Conservation (phyloP, 192 early-diverging fungal genomes). For the Rhizophagus sp. region DNA sequence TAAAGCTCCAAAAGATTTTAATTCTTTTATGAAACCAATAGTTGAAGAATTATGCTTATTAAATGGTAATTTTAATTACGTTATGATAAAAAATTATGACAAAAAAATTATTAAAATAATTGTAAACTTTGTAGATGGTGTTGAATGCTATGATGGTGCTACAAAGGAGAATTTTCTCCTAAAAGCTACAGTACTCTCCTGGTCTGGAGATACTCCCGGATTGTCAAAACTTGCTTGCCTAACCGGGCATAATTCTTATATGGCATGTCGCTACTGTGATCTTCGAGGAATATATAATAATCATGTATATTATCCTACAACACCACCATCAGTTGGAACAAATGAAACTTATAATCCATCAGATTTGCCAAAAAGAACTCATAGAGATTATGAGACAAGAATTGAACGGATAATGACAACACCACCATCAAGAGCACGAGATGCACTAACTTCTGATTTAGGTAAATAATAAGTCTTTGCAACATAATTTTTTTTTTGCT, state of each 20-base stretch:
- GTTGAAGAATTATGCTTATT: neutral
- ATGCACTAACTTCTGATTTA: neutral
- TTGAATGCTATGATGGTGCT: neutral
- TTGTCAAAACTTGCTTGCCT: neutral
- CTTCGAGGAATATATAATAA: neutral
- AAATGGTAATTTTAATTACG: neutral
- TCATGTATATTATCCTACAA: neutral
- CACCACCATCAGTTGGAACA: neutral
- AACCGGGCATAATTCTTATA: neutral
- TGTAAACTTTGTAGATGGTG: neutral
- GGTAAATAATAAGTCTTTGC: too few relatives aligned
- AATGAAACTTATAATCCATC: neutral
- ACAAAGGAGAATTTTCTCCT: neutral
- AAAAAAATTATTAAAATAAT: too few relatives aligned
- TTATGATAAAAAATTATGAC: too few relatives aligned
- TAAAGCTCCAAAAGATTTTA: constrained; percentile 3
- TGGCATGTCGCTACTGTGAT: constrained; percentile 1
- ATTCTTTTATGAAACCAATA: neutral
- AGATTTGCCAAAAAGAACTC: neutral
- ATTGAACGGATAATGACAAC: neutral
- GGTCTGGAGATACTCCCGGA: neutral
- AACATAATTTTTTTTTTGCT: too few relatives aligned
- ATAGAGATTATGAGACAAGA: neutral
- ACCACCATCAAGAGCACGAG: neutral
- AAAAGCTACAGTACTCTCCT: neutral